A percentile compares a stretch with the other conserved stretches of the same genome.
These are phyloP conservation scores for Boletus insuetus DNA, from an alignment of 768 basidiomycete genomes.

Conservation along the genomic window DNA sequence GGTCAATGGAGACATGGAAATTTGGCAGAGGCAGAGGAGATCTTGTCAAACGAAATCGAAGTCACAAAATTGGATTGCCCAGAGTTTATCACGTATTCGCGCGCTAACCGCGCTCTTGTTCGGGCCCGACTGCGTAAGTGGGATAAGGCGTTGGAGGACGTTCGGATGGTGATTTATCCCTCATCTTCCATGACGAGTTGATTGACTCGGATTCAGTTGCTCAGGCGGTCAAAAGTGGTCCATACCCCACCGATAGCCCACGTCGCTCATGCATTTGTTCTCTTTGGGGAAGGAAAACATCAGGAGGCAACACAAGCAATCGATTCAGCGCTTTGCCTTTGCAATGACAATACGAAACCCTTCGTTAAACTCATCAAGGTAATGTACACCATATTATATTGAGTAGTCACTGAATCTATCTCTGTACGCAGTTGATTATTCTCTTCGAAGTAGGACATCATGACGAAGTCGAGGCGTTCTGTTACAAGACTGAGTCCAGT, in stretches of 20 bases:
- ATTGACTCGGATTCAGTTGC: not conserved
- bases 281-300: not conserved
- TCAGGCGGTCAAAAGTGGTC: not conserved
- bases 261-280: not conserved
- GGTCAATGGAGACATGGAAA: constrained; percentile 1
- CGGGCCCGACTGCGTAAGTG: constrained; percentile 1
- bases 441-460: constrained; percentile 1
- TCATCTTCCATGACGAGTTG: not conserved
- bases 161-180: not conserved
- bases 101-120: constrained; percentile 5
- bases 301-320: not conserved
- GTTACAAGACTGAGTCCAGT: not conserved
- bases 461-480: not conserved
- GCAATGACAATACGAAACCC: not conserved
- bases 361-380: constrained; percentile 6
- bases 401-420: not conserved
- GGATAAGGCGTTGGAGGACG: constrained; percentile 3
- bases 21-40: not conserved
- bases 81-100: not conserved
- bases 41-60: constrained; percentile 6
- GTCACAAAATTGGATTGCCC: not conserved
- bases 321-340: not conserved
- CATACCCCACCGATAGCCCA: not conserved
- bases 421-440: not conserved
- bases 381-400: not conserved